phyloP scores from a whole-genome alignment of 371 early-diverging fungal genomes.

The Phascolomyces articulosus region DNA sequence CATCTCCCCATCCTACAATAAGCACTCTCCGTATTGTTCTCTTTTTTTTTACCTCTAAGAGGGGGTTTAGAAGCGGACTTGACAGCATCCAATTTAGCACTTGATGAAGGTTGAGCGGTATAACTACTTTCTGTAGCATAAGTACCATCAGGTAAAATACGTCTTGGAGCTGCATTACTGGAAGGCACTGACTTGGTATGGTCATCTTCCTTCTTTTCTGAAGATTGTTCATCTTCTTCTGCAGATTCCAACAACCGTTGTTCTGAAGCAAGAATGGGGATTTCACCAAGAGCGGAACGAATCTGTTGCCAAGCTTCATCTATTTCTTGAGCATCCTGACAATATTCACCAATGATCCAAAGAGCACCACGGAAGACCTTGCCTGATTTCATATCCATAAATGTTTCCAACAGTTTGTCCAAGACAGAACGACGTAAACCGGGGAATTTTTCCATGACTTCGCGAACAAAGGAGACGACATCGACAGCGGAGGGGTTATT shows the following conservation, averaged over 20 bases:
- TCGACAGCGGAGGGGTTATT: slow-evolving; percentile 93
- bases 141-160: slow-evolving; percentile 95
- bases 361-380: slow-evolving; percentile 96
- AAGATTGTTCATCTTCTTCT: slow-evolving; percentile 54
- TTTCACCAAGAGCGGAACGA: slow-evolving; percentile 83
- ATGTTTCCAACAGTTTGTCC: slow-evolving; percentile 77
- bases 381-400: slow-evolving; percentile 91
- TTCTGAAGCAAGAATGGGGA: slow-evolving; percentile 91
- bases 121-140: slow-evolving; percentile 95
- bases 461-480: slow-evolving; percentile 93
- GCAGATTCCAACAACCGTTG: slow-evolving; percentile 70
- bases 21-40: neutral
- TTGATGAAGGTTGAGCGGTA: slow-evolving; percentile 43
- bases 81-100: slow-evolving; percentile 60
- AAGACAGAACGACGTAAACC: slow-evolving; percentile 81
- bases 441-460: slow-evolving; percentile 96
- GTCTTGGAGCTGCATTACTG: slow-evolving; percentile 59
- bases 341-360: slow-evolving; percentile 97
- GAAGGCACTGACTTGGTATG: slow-evolving; percentile 38
- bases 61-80: slow-evolving; percentile 79
- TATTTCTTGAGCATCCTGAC: slow-evolving; percentile 73
- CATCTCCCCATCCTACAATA: too few relatives aligned
- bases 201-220: slow-evolving; percentile 30
- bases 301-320: slow-evolving; percentile 86
- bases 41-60: slow-evolving; percentile 64